These are phyloP conservation scores for Iris pallida DNA, from an alignment of 116 monocot genomes.

Conservation along the genomic window DNA sequence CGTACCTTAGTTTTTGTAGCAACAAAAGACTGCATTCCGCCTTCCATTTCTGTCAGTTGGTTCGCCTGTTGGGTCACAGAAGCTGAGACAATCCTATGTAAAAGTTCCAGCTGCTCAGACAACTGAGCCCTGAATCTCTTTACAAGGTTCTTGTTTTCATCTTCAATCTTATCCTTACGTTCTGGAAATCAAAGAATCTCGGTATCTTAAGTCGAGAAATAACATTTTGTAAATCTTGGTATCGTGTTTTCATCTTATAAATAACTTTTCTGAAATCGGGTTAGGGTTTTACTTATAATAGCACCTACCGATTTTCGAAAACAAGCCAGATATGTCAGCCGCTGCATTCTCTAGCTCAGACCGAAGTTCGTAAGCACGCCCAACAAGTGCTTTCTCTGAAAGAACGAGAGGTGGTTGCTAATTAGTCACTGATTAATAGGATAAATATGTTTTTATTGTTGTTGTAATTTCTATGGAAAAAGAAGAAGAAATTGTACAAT, in stretches of 20 bases:
- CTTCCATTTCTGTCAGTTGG: conserved; percentile 78
- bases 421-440: not conserved
- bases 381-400: conserved; percentile 78
- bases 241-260: not conserved
- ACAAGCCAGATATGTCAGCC: conserved; percentile 78
- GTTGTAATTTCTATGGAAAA: not conserved
- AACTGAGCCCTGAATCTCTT: conserved; percentile 64
- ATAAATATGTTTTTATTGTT: not conserved
- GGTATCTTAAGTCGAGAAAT: not conserved
- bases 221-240: not conserved
- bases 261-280: not conserved
- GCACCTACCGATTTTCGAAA: conserved; percentile 85
- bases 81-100: conserved; percentile 74
- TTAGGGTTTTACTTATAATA: not conserved
- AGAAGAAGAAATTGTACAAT: too few relatives aligned
- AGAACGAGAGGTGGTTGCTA: not conserved
- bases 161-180: conserved; percentile 81
- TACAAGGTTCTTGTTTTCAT: conserved; percentile 60
- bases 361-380: conserved; percentile 71
- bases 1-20: conserved; percentile 65
- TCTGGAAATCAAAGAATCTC: conserved; percentile 34
- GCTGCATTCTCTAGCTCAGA: conserved; percentile 82
- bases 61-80: conserved; percentile 81
- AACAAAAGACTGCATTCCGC: conserved; percentile 82
- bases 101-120: conserved; percentile 62